Evolutionary conservation across 1,139 yeast species (phyloP), one percentile per base, ranked within the genome.

Genomic region (Suhomyces wounanorum): DNA sequence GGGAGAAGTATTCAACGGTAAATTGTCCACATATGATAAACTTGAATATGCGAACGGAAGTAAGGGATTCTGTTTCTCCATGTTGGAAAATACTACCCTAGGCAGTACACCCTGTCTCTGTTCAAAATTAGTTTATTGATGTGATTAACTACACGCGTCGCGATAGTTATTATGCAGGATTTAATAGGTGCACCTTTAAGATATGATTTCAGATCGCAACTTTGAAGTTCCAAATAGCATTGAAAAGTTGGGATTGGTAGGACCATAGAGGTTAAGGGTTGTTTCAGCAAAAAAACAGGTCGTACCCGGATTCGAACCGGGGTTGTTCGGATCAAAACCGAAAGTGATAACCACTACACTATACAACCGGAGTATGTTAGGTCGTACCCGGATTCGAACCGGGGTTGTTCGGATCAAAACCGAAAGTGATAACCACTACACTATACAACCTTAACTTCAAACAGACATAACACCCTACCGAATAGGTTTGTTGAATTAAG

Each of bases 251-350:
- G 23, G 23, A 21, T 21, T 21, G 23, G 23, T 21, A 21, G n/a
- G n/a, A n/a, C n/a, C n/a, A 21, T 21, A 4, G 23, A 21, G 6
- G 23, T 4, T 21, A 21, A 6, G 23, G 6, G 23, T 21, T 9
- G 31, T 28, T 10, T 28, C 31, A 28, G 13, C 31, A 28, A 25
- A 30, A 36, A 41, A 36, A 52, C 50, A 84, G 90, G 89, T 85
- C 89, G 84, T 83, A 83, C 89, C 90, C 90, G 90, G 91, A 84
- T 84, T 85, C 92, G 91, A 86, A 85, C 91, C 87, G 91, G 90
- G 89, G 92, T 86, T 83, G 83, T 78, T 73, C 85, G 90, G 89
- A 84, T 72, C 77, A 72, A 66, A 72, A 72, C 77, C 77, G 67
- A 68, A 64, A 60, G 77, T 72, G 77, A 72, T 72, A 70, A 72